Evolutionary conservation across 148 eudicot species (phyloP).

Genomic region (Rhododendron simsii): DNA sequence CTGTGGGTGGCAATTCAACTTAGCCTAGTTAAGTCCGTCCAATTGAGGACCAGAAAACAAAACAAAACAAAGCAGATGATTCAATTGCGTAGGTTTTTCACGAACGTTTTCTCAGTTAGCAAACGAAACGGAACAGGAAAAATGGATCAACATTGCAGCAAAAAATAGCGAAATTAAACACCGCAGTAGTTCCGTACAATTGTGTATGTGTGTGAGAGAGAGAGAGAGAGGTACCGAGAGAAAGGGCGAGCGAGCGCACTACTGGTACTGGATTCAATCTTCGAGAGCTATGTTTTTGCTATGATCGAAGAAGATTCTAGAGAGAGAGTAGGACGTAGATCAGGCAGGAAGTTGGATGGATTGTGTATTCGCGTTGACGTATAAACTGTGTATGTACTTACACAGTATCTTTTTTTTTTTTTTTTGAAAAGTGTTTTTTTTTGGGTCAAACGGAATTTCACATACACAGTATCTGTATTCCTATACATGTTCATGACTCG

Average conservation of each 20-base stretch:
- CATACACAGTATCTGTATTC: background rate
- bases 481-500: no score
- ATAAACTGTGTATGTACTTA: background rate
- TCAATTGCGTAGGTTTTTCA: background rate
- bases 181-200: background rate
- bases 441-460: no score
- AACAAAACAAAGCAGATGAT: background rate
- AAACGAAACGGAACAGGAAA: background rate
- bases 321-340: background rate
- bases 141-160: background rate
- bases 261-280: background rate
- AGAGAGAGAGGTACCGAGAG: background rate
- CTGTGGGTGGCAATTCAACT: background rate
- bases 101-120: background rate
- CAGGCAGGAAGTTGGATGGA: background rate
- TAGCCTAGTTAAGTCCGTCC: background rate
- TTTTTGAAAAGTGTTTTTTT: no score
- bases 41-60: background rate
- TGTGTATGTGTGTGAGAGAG: background rate
- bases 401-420: background rate
- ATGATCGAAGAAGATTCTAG: constrained; percentile 18
- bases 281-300: background rate
- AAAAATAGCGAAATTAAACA: background rate
- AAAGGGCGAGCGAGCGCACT: background rate
- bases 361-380: background rate